A percentile compares a stretch with the other conserved stretches of the same genome.
phyloP scores from a whole-genome alignment of 1,139 yeast genomes.

The Pichia sp. region DNA sequence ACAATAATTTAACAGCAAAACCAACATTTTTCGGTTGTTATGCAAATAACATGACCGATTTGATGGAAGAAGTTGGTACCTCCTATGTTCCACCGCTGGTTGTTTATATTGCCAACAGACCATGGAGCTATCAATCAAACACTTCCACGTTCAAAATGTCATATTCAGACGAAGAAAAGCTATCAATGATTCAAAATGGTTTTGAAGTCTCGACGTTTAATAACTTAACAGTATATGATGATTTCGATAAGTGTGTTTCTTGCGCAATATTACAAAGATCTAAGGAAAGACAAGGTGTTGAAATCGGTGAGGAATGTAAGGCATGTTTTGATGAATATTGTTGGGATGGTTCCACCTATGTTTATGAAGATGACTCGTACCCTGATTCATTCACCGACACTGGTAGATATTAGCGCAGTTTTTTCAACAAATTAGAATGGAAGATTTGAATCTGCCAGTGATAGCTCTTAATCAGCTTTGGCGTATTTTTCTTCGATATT shows the following conservation, averaged over 20 bases:
- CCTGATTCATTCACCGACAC: conserved; percentile 37
- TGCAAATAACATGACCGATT: conserved; percentile 51
- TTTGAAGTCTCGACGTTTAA: conserved; percentile 68
- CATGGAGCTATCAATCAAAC: conserved; percentile 60
- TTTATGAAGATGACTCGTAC: conserved; percentile 9
- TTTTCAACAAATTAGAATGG: conserved; percentile 2
- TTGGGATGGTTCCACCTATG: conserved; percentile 45
- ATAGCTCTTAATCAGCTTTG: conserved; percentile 4
- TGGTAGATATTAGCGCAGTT: conserved; percentile 34
- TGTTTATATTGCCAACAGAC: conserved; percentile 73
- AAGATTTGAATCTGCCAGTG: conserved; percentile 2
- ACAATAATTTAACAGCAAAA: conserved; percentile 48
- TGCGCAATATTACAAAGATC: conserved; percentile 85
- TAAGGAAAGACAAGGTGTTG: conserved; percentile 59
- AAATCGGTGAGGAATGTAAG: conserved; percentile 64
- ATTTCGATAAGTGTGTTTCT: conserved; percentile 75
- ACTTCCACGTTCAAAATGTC: conserved; percentile 63
- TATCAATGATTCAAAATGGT: conserved; percentile 65
- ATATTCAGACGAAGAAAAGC: conserved; percentile 51
- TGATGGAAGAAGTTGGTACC: conserved; percentile 28
- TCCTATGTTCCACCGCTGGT: conserved; percentile 57
- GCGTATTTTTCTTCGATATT: conserved; percentile 6
- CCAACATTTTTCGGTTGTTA: conserved; percentile 89
- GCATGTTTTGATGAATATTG: conserved; percentile 69
- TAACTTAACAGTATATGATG: conserved; percentile 63